Evolutionary conservation across 2,329 filamentous ascomycete genomes (phyloP).

Genomic region (Fusarium buharicum): DNA sequence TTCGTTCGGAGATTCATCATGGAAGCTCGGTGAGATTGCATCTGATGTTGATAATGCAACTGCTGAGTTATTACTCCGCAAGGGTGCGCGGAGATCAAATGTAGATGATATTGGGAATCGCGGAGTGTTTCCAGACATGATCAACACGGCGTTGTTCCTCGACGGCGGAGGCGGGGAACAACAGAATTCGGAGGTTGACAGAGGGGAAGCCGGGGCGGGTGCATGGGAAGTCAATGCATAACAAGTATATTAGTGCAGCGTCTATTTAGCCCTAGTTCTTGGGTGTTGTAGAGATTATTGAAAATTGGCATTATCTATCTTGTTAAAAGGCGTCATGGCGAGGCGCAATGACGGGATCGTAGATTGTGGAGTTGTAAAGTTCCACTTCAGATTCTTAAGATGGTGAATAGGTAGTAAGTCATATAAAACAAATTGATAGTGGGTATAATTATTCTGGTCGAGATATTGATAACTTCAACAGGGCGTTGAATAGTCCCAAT

Average conservation of each 20-base stretch:
- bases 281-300: not conserved
- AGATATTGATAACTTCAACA: too few species aligned
- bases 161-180: constrained; percentile 10
- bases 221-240: not conserved
- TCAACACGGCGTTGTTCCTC: not conserved
- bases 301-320: not conserved
- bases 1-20: not conserved
- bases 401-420: not conserved
- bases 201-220: not conserved
- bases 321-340: constrained; percentile 4
- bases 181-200: not conserved
- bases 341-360: constrained; percentile 1
- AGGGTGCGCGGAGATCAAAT: constrained; percentile 2
- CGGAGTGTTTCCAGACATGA: not conserved
- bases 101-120: not conserved
- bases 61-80: not conserved
- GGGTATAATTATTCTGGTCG: too few species aligned
- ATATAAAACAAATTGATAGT: too few species aligned
- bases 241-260: too few species aligned
- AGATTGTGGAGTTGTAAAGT: constrained; percentile 1
- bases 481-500: too few species aligned
- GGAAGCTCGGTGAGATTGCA: not conserved
- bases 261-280: too few species aligned
- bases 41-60: not conserved
- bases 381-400: not conserved